Percentiles rank a stretch among this genome's conserved stretches.
These are phyloP conservation scores for Melaleuca alternifolia DNA, from an alignment of 345 rosid genomes.

Conservation along the genomic window DNA sequence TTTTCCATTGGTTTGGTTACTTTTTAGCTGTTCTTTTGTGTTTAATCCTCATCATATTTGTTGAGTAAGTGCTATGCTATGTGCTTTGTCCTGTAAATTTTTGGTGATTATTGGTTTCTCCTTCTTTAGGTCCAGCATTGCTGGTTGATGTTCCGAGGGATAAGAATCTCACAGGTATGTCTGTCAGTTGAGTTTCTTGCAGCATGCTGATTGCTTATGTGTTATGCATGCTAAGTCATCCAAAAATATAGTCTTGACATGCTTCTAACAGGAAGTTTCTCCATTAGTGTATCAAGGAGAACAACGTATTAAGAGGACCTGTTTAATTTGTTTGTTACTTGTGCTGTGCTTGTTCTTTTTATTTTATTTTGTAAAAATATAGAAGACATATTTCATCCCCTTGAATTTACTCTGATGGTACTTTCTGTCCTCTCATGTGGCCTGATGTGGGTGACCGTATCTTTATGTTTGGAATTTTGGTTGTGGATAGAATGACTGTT, in stretches of 20 bases:
- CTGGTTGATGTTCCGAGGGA: constrained; percentile 57
- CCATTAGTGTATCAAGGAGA: neutral
- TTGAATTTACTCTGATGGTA: neutral
- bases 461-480: neutral
- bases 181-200: neutral
- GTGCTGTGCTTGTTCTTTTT: neutral
- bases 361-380: neutral
- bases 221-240: neutral
- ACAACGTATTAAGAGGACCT: neutral
- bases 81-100: neutral
- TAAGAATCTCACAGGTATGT: constrained; percentile 56
- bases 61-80: neutral
- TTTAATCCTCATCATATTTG: neutral
- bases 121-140: constrained; percentile 33
- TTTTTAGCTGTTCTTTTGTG: neutral
- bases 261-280: neutral
- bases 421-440: neutral
- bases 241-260: neutral
- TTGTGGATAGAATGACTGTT: neutral
- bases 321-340: neutral
- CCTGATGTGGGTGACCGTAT: neutral
- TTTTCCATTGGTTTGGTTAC: neutral
- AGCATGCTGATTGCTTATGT: neutral
- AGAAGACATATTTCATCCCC: neutral
- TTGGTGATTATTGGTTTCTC: neutral